Evolutionary conservation across 805 yeast species (phyloP).

Genomic region (Cyberlindnera xylosilytica): DNA sequence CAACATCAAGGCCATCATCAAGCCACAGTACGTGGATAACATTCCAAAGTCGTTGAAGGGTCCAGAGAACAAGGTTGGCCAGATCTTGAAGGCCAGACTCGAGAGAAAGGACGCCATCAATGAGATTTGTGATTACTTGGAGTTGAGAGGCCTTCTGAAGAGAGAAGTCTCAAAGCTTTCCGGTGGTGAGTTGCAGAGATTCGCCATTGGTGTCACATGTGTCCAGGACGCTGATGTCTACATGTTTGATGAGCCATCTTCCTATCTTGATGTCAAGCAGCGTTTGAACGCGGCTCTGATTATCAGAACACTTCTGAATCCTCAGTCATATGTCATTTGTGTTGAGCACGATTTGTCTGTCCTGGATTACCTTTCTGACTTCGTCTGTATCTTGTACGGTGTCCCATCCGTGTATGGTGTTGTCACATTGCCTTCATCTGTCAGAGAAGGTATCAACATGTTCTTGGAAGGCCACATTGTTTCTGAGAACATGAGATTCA

Average conservation of each 20-base stretch:
- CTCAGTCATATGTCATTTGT: slow-evolving; percentile 84
- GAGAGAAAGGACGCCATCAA: slow-evolving; percentile 69
- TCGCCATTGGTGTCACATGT: slow-evolving; percentile 96
- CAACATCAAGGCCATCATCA: slow-evolving; percentile 91
- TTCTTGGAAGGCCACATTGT: slow-evolving; percentile 98
- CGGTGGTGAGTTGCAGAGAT: slow-evolving; percentile 99
- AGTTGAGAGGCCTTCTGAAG: slow-evolving; percentile 68
- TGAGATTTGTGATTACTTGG: slow-evolving; percentile 63
- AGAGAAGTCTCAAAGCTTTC: slow-evolving; percentile 90
- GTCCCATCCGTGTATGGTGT: slow-evolving; percentile 99
- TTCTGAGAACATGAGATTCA: slow-evolving; percentile 93
- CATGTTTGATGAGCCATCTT: slow-evolving; percentile 99
- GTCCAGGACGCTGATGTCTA: slow-evolving; percentile 93
- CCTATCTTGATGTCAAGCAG: slow-evolving; percentile 97
- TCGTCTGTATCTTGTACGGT: slow-evolving; percentile 94
- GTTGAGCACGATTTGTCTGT: slow-evolving; percentile 99
- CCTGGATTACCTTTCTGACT: slow-evolving; percentile 94
- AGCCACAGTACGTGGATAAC: slow-evolving; percentile 98
- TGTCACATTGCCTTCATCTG: slow-evolving; percentile 93
- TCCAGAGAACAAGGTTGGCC: slow-evolving; percentile 73
- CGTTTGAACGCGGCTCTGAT: slow-evolving; percentile 96
- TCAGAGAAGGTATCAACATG: slow-evolving; percentile 98
- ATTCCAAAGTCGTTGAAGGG: slow-evolving; percentile 95
- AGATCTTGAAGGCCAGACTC: slow-evolving; percentile 68
- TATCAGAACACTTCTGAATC: slow-evolving; percentile 78